Conservation (phyloP, 2,329 filamentous ascomycete species). For the Sclerotinia glacialis region DNA sequence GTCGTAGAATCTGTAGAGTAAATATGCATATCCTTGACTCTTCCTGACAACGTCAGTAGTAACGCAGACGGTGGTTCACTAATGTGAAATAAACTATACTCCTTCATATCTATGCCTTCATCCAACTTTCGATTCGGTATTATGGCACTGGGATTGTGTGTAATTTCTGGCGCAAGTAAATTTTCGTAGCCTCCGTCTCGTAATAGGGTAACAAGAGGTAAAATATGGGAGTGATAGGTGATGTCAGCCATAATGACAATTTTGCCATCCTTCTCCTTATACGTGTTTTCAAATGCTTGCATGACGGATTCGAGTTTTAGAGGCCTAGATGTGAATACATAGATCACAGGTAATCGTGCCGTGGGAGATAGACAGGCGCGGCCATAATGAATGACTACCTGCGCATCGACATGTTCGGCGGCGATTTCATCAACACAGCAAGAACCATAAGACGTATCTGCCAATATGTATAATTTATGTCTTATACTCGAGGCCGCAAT, state of each 20-base stretch:
- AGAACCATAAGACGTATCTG: constrained; percentile 93
- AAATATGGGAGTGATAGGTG: constrained; percentile 76
- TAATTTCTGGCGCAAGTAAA: constrained; percentile 66
- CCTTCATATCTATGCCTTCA: constrained; percentile 41
- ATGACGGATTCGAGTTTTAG: constrained; percentile 60
- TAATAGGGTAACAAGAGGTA: constrained; percentile 54
- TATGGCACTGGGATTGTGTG: constrained; percentile 73
- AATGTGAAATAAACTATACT: constrained; percentile 75
- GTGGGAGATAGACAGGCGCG: constrained; percentile 89
- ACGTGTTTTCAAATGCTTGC: constrained; percentile 63
- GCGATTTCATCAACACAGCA: constrained; percentile 98
- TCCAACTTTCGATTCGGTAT: constrained; percentile 74
- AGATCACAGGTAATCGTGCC: constrained; percentile 79
- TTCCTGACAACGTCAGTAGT: constrained; percentile 80
- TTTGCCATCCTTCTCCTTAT: constrained; percentile 56
- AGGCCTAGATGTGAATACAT: constrained; percentile 77
- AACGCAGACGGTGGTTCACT: constrained; percentile 80
- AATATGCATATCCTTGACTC: constrained; percentile 75
- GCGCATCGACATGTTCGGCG: constrained; percentile 86
- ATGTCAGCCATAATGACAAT: constrained; percentile 86
- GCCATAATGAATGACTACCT: constrained; percentile 92
- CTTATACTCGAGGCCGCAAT: neutral
- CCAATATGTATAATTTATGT: constrained; percentile 70
- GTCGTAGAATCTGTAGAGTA: constrained; percentile 55
- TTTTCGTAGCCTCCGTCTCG: constrained; percentile 63